Evolutionary conservation across 371 early-diverging fungal genomes (phyloP).

Genomic region (Coemansia sp.): DNA sequence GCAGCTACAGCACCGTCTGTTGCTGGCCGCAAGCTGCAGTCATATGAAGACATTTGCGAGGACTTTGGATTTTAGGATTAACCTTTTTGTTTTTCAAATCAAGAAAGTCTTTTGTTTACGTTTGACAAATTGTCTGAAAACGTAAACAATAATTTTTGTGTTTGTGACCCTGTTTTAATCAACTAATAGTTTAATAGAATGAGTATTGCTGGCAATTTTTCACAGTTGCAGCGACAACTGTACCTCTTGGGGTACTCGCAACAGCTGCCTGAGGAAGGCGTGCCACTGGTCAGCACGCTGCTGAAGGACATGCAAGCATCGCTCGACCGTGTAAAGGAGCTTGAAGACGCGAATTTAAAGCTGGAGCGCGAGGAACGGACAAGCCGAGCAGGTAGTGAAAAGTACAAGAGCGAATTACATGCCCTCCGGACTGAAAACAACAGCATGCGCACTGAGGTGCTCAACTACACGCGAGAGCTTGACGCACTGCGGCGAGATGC

Average conservation of each 20-base stretch:
- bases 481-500: constrained; percentile 23
- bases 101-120: not conserved
- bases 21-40: constrained; percentile 34
- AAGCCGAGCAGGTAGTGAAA: constrained; percentile 12
- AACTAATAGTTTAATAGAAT: not conserved
- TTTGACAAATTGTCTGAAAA: not conserved
- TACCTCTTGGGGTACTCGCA: constrained; percentile 45
- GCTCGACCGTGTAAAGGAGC: constrained; percentile 39
- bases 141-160: not conserved
- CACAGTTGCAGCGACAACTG: constrained; percentile 45
- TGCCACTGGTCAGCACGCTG: constrained; percentile 22
- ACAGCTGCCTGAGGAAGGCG: constrained; percentile 29
- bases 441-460: constrained; percentile 30
- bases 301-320: constrained; percentile 42
- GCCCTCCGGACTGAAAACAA: constrained; percentile 44
- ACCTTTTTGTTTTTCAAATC: too few relatives aligned
- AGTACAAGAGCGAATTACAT: constrained; percentile 17
- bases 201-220: constrained; percentile 19
- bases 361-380: constrained; percentile 42
- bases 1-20: not conserved
- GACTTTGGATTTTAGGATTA: constrained; percentile 33
- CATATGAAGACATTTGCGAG: constrained; percentile 40
- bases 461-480: constrained; percentile 26
- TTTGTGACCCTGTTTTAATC: not conserved
- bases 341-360: constrained; percentile 9